Conservation (phyloP, 2,329 filamentous ascomycete species). For the Dryadomyces quercivorus region DNA sequence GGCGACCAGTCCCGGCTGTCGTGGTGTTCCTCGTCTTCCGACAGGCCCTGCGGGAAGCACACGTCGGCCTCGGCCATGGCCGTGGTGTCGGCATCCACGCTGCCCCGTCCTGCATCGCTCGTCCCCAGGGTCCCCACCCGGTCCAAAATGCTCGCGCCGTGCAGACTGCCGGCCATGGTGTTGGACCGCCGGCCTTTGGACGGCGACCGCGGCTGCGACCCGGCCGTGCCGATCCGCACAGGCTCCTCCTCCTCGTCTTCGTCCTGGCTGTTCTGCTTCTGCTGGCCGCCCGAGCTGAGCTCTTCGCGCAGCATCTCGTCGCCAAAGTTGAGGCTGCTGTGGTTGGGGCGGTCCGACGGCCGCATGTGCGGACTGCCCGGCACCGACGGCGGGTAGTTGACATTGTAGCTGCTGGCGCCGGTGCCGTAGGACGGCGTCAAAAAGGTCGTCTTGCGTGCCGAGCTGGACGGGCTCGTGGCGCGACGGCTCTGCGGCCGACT, state of each 20-base stretch:
- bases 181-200: constrained; percentile 40
- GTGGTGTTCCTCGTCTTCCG: constrained; percentile 42
- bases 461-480: constrained; percentile 24
- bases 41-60: constrained; percentile 75
- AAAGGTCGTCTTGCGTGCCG: constrained; percentile 17
- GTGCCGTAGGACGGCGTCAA: constrained; percentile 16
- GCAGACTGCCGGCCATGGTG: background rate
- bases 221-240: constrained; percentile 7
- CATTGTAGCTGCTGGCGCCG: constrained; percentile 32
- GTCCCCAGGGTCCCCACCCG: background rate
- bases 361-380: constrained; percentile 48
- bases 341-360: constrained; percentile 33
- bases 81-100: background rate
- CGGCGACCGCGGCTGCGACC: constrained; percentile 21
- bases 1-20: constrained; percentile 12
- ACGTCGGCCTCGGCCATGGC: constrained; percentile 61
- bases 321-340: constrained; percentile 50
- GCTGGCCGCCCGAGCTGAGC: constrained; percentile 19
- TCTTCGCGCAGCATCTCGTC: constrained; percentile 62
- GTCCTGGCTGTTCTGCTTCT: constrained; percentile 7
- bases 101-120: background rate
- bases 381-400: constrained; percentile 59
- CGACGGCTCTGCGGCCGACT: constrained; percentile 24
- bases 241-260: background rate
- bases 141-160: background rate